Evolutionary conservation across 192 early-diverging fungal genomes (phyloP).

Genomic region (Jimgerdemannia flammicorona): DNA sequence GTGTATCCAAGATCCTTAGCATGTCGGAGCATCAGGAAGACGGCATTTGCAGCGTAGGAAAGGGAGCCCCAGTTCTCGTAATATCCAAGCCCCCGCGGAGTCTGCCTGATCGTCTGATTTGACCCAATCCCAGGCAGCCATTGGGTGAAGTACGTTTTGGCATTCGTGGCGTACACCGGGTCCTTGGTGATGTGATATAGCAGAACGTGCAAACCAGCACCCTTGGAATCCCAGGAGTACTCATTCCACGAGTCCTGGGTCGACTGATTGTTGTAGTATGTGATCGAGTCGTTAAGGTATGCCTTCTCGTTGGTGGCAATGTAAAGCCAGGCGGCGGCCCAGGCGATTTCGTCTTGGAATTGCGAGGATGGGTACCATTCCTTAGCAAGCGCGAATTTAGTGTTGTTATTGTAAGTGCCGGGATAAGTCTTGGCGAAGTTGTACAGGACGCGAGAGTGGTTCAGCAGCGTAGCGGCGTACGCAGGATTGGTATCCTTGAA

Average conservation of each 20-base stretch:
- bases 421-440: slow-evolving; percentile 32
- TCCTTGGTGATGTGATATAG: slow-evolving; percentile 40
- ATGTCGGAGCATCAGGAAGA: slow-evolving; percentile 37
- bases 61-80: slow-evolving; percentile 46
- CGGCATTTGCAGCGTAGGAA: slow-evolving; percentile 44
- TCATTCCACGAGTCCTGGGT: slow-evolving; percentile 21
- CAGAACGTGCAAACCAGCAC: slow-evolving; percentile 33
- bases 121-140: slow-evolving; percentile 5
- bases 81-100: slow-evolving; percentile 49
- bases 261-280: slow-evolving; percentile 18
- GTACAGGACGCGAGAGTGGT: slow-evolving; percentile 44
- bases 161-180: slow-evolving; percentile 25
- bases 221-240: slow-evolving; percentile 52
- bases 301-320: slow-evolving; percentile 36
- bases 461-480: slow-evolving; percentile 40
- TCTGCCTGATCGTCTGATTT: slow-evolving; percentile 30
- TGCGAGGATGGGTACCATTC: slow-evolving; percentile 48
- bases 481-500: slow-evolving; percentile 42
- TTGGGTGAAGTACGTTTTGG: slow-evolving; percentile 12
- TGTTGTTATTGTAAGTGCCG: slow-evolving; percentile 29
- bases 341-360: slow-evolving; percentile 53
- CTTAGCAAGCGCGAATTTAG: slow-evolving; percentile 32
- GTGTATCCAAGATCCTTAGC: slow-evolving; percentile 27
- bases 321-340: slow-evolving; percentile 55
- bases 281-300: slow-evolving; percentile 40